These are phyloP conservation scores for Trichophyton rubrum DNA, from an alignment of 2,329 filamentous ascomycete species.

Conservation along the genomic window DNA sequence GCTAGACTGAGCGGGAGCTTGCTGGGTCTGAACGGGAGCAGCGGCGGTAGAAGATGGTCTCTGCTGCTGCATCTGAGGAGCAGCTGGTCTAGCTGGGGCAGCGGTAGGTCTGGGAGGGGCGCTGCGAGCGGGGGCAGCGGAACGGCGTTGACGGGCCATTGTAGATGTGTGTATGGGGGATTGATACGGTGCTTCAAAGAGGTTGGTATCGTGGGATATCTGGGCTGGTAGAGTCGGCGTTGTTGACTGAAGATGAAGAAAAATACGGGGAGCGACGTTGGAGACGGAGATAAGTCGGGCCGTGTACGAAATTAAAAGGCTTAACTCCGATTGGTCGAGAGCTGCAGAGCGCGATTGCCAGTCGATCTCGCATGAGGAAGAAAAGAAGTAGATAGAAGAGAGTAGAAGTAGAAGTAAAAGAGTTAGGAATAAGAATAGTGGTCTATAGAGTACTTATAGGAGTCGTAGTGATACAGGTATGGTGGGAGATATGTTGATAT, in stretches of 20 bases:
- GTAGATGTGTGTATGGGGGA: slow-evolving; percentile 19
- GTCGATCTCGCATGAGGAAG: not conserved
- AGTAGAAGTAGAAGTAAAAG: not conserved
- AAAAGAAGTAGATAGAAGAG: not conserved
- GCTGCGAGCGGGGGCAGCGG: slow-evolving; percentile 41
- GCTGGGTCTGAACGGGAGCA: slow-evolving; percentile 26
- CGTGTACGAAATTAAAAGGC: not conserved
- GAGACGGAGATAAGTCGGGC: not conserved
- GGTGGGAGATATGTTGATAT: too few relatives aligned
- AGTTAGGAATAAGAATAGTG: not conserved
- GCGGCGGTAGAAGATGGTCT: slow-evolving; percentile 59
- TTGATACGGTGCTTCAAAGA: not conserved
- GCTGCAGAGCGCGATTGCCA: not conserved
- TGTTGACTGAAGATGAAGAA: not conserved
- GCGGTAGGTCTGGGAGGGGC: slow-evolving; percentile 54
- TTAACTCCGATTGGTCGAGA: not conserved
- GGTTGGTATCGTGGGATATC: not conserved
- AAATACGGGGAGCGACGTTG: not conserved
- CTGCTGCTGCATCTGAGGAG: slow-evolving; percentile 44
- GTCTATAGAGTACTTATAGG: not conserved
- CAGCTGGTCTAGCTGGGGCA: slow-evolving; percentile 44
- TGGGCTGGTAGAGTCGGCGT: not conserved
- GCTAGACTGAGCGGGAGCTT: slow-evolving; percentile 39
- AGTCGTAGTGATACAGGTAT: not conserved
- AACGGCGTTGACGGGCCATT: slow-evolving; percentile 70